Evolutionary conservation across 805 yeast genomes (phyloP).

Genomic region (Candida coquimbonensis): DNA sequence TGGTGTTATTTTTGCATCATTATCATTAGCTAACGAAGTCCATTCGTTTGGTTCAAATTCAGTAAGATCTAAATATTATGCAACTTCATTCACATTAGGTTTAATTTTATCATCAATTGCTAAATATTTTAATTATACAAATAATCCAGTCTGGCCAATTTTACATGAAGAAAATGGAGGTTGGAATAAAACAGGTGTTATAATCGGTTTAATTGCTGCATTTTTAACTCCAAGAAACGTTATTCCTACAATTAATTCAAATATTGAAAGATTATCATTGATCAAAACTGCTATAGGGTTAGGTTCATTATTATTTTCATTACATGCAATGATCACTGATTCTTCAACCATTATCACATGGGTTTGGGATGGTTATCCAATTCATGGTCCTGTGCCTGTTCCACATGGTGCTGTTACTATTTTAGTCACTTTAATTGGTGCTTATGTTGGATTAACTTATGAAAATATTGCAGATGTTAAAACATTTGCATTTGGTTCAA

Average conservation of each 20-base stretch:
- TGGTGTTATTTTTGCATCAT: slow-evolving; percentile 57
- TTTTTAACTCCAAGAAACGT: slow-evolving; percentile 43
- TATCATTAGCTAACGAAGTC: slow-evolving; percentile 41
- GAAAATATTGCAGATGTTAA: slow-evolving; percentile 17
- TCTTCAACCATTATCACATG: slow-evolving; percentile 82
- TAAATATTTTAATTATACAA: slow-evolving; percentile 71
- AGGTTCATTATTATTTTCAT: slow-evolving; percentile 66
- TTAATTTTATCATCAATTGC: slow-evolving; percentile 64
- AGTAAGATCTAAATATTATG: slow-evolving; percentile 24
- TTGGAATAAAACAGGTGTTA: slow-evolving; percentile 62
- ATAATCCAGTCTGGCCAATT: slow-evolving; percentile 95
- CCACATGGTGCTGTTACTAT: slow-evolving; percentile 70
- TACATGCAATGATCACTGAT: slow-evolving; percentile 73
- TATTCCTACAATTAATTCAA: neutral
- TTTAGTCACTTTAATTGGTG: slow-evolving; percentile 51
- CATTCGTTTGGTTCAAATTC: slow-evolving; percentile 21
- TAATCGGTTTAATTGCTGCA: slow-evolving; percentile 57
- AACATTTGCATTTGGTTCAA: slow-evolving; percentile 43
- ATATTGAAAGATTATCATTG: slow-evolving; percentile 31
- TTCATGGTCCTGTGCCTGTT: slow-evolving; percentile 80
- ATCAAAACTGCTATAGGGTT: slow-evolving; percentile 58
- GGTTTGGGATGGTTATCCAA: slow-evolving; percentile 95
- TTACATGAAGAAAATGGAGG: slow-evolving; percentile 87
- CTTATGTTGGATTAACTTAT: slow-evolving; percentile 33
- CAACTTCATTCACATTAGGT: slow-evolving; percentile 61